phyloP scores from a whole-genome alignment of 2,329 filamentous ascomycete genomes.

The Fusarium newnesense region DNA sequence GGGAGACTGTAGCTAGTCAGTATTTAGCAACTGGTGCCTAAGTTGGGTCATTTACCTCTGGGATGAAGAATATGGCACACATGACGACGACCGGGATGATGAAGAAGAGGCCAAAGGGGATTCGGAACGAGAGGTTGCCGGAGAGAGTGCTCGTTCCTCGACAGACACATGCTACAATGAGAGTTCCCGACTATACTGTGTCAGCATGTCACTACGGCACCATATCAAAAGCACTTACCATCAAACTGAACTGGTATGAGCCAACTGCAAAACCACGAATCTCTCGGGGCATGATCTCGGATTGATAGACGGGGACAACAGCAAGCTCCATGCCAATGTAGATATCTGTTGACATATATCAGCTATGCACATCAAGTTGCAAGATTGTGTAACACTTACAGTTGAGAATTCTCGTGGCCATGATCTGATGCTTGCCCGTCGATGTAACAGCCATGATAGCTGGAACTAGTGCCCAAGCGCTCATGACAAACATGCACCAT shows the following conservation, averaged over 20 bases:
- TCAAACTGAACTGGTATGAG: constrained; percentile 48
- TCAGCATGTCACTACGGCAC: accelerated
- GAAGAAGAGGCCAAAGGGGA: constrained; percentile 38
- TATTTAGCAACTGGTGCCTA: accelerated
- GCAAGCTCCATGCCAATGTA: constrained; percentile 40
- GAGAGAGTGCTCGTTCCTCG: constrained; percentile 31
- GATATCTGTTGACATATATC: background rate
- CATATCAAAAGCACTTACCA: constrained; percentile 4
- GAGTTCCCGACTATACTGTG: constrained; percentile 1
- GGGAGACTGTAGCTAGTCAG: constrained; percentile 22
- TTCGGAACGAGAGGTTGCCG: constrained; percentile 37
- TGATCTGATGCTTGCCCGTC: constrained; percentile 38
- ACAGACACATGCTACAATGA: constrained; percentile 41
- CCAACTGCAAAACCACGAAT: constrained; percentile 50
- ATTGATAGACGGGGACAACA: constrained; percentile 49
- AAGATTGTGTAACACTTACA: background rate
- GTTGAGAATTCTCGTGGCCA: constrained; percentile 38
- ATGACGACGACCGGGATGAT: constrained; percentile 31
- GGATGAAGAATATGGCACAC: constrained; percentile 37
- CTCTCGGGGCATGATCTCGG: constrained; percentile 45
- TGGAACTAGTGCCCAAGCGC: constrained; percentile 44
- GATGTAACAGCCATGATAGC: constrained; percentile 38
- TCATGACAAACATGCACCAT: constrained; percentile 51
- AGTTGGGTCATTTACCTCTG: constrained; percentile 4
- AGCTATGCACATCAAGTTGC: background rate